Evolutionary conservation across 345 rosid species (phyloP).

Genomic region (Sisymbrium irio): DNA sequence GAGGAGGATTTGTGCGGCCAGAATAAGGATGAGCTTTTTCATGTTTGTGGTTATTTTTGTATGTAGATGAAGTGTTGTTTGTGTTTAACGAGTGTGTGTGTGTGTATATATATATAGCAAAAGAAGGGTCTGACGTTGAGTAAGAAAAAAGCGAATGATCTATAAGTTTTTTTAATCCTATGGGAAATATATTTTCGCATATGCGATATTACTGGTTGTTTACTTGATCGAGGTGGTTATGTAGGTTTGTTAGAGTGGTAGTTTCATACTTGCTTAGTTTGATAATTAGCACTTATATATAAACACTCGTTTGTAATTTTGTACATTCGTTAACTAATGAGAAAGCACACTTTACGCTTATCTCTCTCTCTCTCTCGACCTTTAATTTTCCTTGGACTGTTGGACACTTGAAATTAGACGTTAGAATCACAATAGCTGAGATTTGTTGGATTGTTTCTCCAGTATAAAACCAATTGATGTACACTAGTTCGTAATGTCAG

Average conservation of each 20-base stretch:
- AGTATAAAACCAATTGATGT: no score
- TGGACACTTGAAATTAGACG: no score
- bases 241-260: not conserved
- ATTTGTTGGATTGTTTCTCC: no score
- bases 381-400: not conserved
- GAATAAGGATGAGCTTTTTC: not conserved
- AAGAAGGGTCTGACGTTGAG: no score
- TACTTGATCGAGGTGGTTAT: not conserved
- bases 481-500: no score
- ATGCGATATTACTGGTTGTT: no score
- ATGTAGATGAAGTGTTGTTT: not conserved
- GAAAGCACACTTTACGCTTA: not conserved
- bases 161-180: no score
- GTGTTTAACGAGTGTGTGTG: not conserved
- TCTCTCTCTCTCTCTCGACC: no score
- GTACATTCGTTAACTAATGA: not conserved
- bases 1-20: conserved; percentile 4
- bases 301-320: not conserved
- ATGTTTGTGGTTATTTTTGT: not conserved
- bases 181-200: no score
- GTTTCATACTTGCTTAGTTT: not conserved
- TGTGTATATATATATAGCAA: not conserved
- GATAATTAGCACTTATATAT: not conserved
- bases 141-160: no score
- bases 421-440: no score